These are phyloP conservation scores for Metarhizium guizhouense DNA, from an alignment of 2,329 filamentous ascomycete genomes.

Conservation along the genomic window DNA sequence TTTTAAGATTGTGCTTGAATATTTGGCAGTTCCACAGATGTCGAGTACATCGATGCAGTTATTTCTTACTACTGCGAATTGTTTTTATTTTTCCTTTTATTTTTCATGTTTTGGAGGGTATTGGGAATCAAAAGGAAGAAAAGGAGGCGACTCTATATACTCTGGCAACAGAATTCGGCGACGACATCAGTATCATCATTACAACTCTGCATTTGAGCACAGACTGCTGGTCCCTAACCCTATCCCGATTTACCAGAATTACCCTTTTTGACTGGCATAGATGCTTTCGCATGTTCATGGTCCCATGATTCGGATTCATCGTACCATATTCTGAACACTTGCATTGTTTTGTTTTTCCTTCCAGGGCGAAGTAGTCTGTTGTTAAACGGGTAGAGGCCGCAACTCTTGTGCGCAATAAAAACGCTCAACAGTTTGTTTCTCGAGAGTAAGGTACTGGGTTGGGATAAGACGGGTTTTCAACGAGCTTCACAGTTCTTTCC, in stretches of 20 bases:
- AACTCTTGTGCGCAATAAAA: background rate
- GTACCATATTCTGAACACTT: background rate
- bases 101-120: slow-evolving; percentile 5
- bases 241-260: slow-evolving; percentile 5
- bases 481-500: slow-evolving; percentile 1
- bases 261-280: background rate
- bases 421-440: background rate
- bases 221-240: slow-evolving; percentile 4
- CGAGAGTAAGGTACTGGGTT: background rate
- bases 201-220: background rate
- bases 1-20: background rate
- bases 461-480: background rate
- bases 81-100: slow-evolving; percentile 6
- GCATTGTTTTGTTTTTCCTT: background rate
- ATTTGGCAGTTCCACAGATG: background rate
- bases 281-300: background rate
- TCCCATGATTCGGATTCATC: background rate
- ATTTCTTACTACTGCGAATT: background rate
- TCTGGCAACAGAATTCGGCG: slow-evolving; percentile 25
- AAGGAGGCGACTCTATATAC: slow-evolving; percentile 16
- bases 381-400: background rate
- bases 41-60: background rate
- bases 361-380: background rate
- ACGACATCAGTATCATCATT: slow-evolving; percentile 10
- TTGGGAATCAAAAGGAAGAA: slow-evolving; percentile 7